phyloP scores from a whole-genome alignment of 257 asterid genomes.

The Paraleonurus japonicus region DNA sequence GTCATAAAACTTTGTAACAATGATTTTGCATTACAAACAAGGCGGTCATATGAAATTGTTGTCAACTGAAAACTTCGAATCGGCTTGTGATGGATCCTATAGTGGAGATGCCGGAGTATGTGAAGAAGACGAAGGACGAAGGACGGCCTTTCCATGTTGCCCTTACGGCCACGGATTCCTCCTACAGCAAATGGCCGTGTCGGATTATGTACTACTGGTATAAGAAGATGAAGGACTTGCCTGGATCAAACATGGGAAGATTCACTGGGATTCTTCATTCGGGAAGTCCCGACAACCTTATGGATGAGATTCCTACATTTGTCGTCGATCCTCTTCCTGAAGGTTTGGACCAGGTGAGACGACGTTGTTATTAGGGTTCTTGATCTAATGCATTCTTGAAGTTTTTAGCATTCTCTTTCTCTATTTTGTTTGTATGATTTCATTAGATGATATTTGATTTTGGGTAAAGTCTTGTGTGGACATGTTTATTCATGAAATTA shows the following conservation, averaged over 20 bases:
- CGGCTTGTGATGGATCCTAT: slow-evolving; percentile 46
- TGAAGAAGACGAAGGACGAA: slow-evolving; percentile 19
- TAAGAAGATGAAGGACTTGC: slow-evolving; percentile 44
- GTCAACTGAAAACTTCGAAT: not conserved
- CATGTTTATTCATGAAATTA: no score
- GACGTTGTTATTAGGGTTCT: not conserved
- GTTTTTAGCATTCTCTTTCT: no score
- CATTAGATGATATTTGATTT: no score
- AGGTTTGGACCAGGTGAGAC: slow-evolving; percentile 49
- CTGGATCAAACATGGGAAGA: slow-evolving; percentile 61
- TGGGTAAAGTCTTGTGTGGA: no score
- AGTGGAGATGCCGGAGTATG: slow-evolving; percentile 43
- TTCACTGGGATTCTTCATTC: slow-evolving; percentile 65
- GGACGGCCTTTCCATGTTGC: slow-evolving; percentile 49
- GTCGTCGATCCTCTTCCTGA: slow-evolving; percentile 63
- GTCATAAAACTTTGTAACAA: slow-evolving; percentile 38
- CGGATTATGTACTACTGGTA: slow-evolving; percentile 68
- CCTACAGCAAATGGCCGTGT: slow-evolving; percentile 60
- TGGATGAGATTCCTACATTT: slow-evolving; percentile 69
- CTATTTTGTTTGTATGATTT: no score
- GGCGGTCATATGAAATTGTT: slow-evolving; percentile 11
- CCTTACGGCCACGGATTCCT: slow-evolving; percentile 40
- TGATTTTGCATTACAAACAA: slow-evolving; percentile 22
- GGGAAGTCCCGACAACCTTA: slow-evolving; percentile 56
- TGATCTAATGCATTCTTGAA: no score